These are phyloP conservation scores for Volvox reticuliferus DNA, from an alignment of 139 green algal species.

Conservation along the genomic window DNA sequence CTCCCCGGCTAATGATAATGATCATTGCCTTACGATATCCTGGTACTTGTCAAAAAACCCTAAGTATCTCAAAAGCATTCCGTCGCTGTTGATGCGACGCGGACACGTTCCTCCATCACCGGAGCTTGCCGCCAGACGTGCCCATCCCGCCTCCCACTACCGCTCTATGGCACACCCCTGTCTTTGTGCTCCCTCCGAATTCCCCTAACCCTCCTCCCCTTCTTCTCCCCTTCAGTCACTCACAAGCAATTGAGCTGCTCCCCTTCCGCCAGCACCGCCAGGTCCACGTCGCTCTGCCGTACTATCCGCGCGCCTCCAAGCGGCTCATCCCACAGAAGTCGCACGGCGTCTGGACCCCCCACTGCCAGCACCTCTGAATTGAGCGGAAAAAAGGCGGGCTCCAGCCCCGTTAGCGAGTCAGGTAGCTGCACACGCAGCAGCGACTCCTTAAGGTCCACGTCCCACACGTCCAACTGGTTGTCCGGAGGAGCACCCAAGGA, in stretches of 20 bases:
- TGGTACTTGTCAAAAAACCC: too few relatives aligned
- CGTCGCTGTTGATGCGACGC: background rate
- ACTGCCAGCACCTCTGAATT: conserved; percentile 25
- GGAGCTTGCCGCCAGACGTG: background rate
- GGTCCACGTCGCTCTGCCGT: conserved; percentile 40
- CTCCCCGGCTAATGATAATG: too few relatives aligned
- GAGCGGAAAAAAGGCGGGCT: conserved; percentile 7
- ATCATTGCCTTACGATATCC: too few relatives aligned
- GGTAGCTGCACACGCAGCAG: conserved; percentile 22
- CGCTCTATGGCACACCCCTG: background rate
- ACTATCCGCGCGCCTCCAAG: background rate
- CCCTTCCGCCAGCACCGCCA: conserved; percentile 20
- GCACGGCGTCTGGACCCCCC: background rate
- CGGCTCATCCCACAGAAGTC: conserved; percentile 35
- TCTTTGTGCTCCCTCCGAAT: background rate
- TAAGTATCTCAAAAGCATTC: too few relatives aligned
- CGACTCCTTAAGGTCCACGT: conserved; percentile 25
- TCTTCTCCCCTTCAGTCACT: background rate
- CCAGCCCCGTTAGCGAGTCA: background rate
- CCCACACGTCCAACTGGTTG: conserved; percentile 43
- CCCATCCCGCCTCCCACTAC: background rate
- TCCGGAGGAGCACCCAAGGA: background rate
- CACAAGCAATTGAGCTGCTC: conserved; percentile 34
- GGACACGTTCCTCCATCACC: background rate
- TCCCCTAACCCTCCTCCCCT: background rate